phyloP scores from a whole-genome alignment of 768 basidiomycete species.

The Sporobolomyces roseus region DNA sequence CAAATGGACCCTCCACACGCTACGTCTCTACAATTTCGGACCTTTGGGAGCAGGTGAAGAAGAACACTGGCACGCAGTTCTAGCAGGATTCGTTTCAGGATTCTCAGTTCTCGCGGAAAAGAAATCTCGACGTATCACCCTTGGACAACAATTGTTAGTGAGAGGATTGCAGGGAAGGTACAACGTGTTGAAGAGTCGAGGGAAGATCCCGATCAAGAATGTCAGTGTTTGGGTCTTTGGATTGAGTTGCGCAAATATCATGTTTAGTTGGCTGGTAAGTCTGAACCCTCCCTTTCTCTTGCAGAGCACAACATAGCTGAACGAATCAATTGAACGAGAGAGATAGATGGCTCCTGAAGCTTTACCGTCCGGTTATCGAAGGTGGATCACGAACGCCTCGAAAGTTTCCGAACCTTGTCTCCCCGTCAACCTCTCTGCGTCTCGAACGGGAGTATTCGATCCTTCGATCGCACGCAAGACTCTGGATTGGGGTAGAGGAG shows the following conservation, averaged over 20 bases:
- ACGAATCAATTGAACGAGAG: too few relatives aligned
- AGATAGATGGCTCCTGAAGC: constrained; percentile 41
- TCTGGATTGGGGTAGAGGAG: constrained; percentile 25
- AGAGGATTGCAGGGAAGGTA: constrained; percentile 86
- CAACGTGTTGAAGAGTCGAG: constrained; percentile 67
- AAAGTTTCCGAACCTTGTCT: constrained; percentile 33
- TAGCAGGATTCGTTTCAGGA: constrained; percentile 73
- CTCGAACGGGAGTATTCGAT: constrained; percentile 23
- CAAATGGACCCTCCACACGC: constrained; percentile 56
- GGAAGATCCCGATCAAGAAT: constrained; percentile 68
- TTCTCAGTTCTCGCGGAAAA: constrained; percentile 75
- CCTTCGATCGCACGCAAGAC: constrained; percentile 13
- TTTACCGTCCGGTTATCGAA: constrained; percentile 39
- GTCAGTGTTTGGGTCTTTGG: constrained; percentile 79
- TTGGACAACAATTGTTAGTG: constrained; percentile 85
- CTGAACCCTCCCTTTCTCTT: not conserved
- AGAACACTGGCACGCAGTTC: constrained; percentile 67
- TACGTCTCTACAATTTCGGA: constrained; percentile 44
- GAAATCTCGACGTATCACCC: constrained; percentile 59
- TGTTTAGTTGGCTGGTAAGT: constrained; percentile 41
- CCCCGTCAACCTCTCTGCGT: constrained; percentile 24
- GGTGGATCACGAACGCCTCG: constrained; percentile 42
- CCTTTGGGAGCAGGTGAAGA: constrained; percentile 52
- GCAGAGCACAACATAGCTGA: not conserved
- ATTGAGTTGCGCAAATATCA: constrained; percentile 77